A percentile compares a stretch with the other conserved stretches of the same genome.
These are phyloP conservation scores for Naumovozyma castellii DNA, from an alignment of 805 yeast species.

Conservation along the genomic window DNA sequence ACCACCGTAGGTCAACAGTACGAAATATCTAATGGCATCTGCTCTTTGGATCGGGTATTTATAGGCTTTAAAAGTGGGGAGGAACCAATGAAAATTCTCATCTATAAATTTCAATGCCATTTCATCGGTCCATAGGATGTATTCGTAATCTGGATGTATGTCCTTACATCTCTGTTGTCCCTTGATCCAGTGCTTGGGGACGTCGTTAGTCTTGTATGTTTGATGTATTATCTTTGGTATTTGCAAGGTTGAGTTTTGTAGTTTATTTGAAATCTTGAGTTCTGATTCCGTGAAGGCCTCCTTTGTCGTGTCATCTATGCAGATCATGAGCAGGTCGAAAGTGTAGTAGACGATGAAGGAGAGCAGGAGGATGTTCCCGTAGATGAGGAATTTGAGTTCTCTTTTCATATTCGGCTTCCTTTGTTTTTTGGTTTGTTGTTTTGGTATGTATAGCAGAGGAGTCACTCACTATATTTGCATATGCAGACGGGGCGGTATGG, in stretches of 20 bases:
- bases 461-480: background rate
- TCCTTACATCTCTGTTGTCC: constrained; percentile 70
- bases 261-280: constrained; percentile 17
- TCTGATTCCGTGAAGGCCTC: constrained; percentile 56
- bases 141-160: constrained; percentile 77
- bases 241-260: constrained; percentile 13
- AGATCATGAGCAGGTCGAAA: constrained; percentile 59
- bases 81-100: constrained; percentile 79
- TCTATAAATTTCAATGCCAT: constrained; percentile 69
- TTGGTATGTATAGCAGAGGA: background rate
- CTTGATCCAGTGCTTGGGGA: constrained; percentile 71
- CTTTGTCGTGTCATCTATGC: constrained; percentile 55
- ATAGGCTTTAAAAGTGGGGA: constrained; percentile 65
- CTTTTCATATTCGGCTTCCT: constrained; percentile 42
- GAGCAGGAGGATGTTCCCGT: constrained; percentile 46
- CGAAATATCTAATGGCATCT: constrained; percentile 82
- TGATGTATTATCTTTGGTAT: constrained; percentile 90
- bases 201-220: constrained; percentile 68
- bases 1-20: constrained; percentile 75
- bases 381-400: constrained; percentile 50
- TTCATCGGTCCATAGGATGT: constrained; percentile 82
- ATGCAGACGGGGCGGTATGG: too few species aligned
- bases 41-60: constrained; percentile 80
- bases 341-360: constrained; percentile 47
- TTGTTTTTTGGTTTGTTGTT: background rate